Evolutionary conservation across 306 rosid genomes (phyloP), one percentile per base, ranked within the genome.

Genomic region (Corylus americana): DNA sequence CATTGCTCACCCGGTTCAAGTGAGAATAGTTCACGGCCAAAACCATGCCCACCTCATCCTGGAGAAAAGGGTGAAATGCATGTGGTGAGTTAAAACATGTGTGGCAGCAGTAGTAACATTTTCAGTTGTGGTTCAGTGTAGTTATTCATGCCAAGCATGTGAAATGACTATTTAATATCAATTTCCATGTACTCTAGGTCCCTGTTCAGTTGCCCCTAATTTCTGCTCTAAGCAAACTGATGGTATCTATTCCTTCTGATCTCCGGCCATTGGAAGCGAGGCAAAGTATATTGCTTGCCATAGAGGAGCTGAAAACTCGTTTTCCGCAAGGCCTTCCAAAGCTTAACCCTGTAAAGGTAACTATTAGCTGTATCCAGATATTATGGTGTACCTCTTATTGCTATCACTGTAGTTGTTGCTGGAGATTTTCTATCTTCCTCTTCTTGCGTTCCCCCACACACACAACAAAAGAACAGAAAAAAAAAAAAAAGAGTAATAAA

Each of bases 31-130:
- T 83, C 91, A 48, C 92, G 93, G 73, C 94, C 98, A 87, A 95
- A 91, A 83, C 99, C 99, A 53, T 91, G 97, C 55, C 99, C 96
- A 39, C 96, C 98, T 70, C 89, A 85, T 58, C 98, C 96, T 63
- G 99, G 99, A 76, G 98, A 93, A 77, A 92, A 90, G 86, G 99
- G 99, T 59, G 99, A 95, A 93, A 95, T 95, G 99, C 97, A 95
- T 74, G 99, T 95, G 94, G 99, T 95, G 78, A 87, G 95, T 85
- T 80, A 48, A 71, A 35, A 63, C 75, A 67, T 71, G 25, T 53
- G 55, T 16, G 64, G 53, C 18, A 11, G 59, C 75, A 39, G 5
- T 12, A 8, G 47, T 25, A 66, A 37, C 44, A 57, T 63, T 61
- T 31, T 69, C 22, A 51, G 70, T 55, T 55, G 8, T 55, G n/a